These are phyloP conservation scores for California macrophylla DNA, from an alignment of 441 rosid species.

Conservation along the genomic window DNA sequence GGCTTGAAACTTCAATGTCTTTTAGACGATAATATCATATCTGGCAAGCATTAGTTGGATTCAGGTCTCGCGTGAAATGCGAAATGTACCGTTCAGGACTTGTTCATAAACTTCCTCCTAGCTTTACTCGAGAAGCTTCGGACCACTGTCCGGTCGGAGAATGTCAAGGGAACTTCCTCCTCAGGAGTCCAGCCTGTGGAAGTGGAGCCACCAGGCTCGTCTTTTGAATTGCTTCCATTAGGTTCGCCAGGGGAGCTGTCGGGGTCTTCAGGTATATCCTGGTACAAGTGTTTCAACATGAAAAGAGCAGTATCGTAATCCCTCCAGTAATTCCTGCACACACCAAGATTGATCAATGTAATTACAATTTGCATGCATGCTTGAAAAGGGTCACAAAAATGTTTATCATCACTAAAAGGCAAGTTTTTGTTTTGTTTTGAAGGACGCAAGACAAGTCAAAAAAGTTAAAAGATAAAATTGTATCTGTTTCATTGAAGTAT, in stretches of 20 bases:
- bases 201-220: slow-evolving; percentile 12
- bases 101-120: slow-evolving; percentile 36
- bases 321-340: slow-evolving; percentile 86
- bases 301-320: slow-evolving; percentile 84
- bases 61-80: not conserved
- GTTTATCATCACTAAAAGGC: too few relatives aligned
- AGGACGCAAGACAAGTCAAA: too few relatives aligned
- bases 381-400: not conserved
- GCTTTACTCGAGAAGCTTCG: slow-evolving; percentile 55
- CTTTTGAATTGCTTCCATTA: slow-evolving; percentile 22
- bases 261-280: slow-evolving; percentile 54
- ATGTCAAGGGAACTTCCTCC: slow-evolving; percentile 80
- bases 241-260: slow-evolving; percentile 21
- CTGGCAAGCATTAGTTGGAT: not conserved
- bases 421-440: too few relatives aligned
- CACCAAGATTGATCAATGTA: slow-evolving; percentile 13
- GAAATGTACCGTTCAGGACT: slow-evolving; percentile 16
- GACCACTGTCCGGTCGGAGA: slow-evolving; percentile 38
- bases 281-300: slow-evolving; percentile 71
- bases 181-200: slow-evolving; percentile 38
- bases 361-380: not conserved
- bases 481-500: too few relatives aligned
- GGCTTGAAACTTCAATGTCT: not conserved
- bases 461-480: too few relatives aligned
- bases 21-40: not conserved